Conservation (phyloP, 2,329 filamentous ascomycete species). For the Fusarium robinianum region DNA sequence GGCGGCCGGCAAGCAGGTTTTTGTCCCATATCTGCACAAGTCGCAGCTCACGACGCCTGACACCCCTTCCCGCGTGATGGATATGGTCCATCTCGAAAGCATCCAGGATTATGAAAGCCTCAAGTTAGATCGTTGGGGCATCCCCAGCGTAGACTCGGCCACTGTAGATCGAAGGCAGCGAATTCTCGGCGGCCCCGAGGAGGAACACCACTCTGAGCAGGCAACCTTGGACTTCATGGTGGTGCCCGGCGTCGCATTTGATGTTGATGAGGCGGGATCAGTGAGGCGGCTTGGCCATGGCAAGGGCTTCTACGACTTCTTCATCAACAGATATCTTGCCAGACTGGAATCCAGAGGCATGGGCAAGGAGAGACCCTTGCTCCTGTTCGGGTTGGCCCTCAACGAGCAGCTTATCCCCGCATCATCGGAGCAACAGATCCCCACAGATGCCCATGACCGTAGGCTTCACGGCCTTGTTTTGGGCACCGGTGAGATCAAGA, state of each 20-base stretch:
- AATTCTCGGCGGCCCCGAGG: constrained; percentile 68
- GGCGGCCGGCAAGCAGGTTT: constrained; percentile 77
- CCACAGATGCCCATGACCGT: constrained; percentile 77
- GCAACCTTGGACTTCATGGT: constrained; percentile 79
- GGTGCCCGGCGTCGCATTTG: constrained; percentile 92
- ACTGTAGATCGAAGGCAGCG: constrained; percentile 71
- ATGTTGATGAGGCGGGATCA: constrained; percentile 58
- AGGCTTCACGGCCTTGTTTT: constrained; percentile 77
- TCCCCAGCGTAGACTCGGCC: constrained; percentile 76
- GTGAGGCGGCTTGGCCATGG: constrained; percentile 87
- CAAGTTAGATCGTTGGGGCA: constrained; percentile 84
- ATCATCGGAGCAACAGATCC: constrained; percentile 65
- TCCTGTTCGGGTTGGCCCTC: constrained; percentile 77
- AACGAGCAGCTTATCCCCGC: constrained; percentile 77
- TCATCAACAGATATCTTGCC: constrained; percentile 73
- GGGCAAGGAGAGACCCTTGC: constrained; percentile 46
- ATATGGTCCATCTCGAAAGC: constrained; percentile 83
- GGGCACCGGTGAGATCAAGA: constrained; percentile 66
- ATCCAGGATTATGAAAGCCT: constrained; percentile 79
- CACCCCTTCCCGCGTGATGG: constrained; percentile 76
- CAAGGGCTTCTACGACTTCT: constrained; percentile 96
- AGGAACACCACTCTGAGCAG: constrained; percentile 45
- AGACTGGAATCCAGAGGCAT: constrained; percentile 45
- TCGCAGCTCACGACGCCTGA: constrained; percentile 50
- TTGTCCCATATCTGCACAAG: constrained; percentile 85